phyloP scores from a whole-genome alignment of 2,329 filamentous ascomycete species.

The Clarireedia hainanense region DNA sequence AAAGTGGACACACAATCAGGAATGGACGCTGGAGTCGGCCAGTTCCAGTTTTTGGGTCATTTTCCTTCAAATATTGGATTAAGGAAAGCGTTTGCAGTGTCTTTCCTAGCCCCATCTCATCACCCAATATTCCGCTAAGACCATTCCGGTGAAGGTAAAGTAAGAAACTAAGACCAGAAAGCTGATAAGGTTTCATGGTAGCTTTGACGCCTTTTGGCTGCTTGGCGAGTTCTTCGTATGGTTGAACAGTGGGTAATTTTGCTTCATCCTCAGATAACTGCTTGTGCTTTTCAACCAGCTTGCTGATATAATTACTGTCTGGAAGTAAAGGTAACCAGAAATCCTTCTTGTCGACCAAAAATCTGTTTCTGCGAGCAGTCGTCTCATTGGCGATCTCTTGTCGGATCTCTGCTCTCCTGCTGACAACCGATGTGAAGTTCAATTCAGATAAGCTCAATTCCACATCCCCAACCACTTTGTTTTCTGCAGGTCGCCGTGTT shows the following conservation, averaged over 20 bases:
- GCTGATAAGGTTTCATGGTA: conserved; percentile 43
- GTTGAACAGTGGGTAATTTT: conserved; percentile 14
- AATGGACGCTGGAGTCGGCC: conserved; percentile 35
- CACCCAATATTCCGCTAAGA: conserved; percentile 34
- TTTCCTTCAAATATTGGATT: conserved; percentile 40
- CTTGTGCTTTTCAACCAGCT: conserved; percentile 24
- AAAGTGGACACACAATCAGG: conserved; percentile 43
- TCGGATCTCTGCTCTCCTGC: conserved; percentile 8
- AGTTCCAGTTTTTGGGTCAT: conserved; percentile 26
- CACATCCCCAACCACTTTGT: not conserved
- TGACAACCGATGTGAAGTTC: not conserved
- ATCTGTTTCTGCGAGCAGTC: conserved; percentile 24
- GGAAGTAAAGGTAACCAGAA: conserved; percentile 29
- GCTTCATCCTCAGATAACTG: conserved; percentile 19
- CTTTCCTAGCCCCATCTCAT: conserved; percentile 44
- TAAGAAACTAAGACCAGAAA: conserved; percentile 42
- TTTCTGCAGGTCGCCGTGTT: not conserved
- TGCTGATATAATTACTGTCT: conserved; percentile 28
- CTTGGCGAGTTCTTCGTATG: conserved; percentile 24
- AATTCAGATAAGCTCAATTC: not conserved
- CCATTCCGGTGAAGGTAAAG: conserved; percentile 37
- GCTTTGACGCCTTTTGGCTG: conserved; percentile 35
- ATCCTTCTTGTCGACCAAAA: conserved; percentile 29
- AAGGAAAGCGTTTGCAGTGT: conserved; percentile 42
- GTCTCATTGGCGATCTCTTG: conserved; percentile 27